These are phyloP conservation scores for grape (Vitis vinifera) DNA, from an alignment of 164 flowering plant genomes.

Conservation along the genomic window DNA sequence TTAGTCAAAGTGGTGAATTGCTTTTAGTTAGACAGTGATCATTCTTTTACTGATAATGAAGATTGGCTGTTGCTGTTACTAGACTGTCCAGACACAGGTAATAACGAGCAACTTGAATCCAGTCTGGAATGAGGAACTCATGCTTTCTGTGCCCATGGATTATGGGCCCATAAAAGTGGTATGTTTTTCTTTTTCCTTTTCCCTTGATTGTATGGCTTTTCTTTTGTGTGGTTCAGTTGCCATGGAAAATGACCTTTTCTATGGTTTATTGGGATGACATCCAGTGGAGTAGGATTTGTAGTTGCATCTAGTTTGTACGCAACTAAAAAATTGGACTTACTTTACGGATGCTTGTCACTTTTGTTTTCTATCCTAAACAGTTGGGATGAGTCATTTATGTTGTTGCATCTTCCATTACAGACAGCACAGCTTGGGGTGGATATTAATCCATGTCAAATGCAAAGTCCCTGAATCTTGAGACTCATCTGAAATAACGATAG, in stretches of 20 bases:
- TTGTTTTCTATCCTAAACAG: no score
- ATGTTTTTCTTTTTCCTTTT: slow-evolving; percentile 17
- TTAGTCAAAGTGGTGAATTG: not conserved
- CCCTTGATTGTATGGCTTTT: not conserved
- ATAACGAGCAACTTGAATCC: slow-evolving; percentile 86
- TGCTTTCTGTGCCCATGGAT: slow-evolving; percentile 86
- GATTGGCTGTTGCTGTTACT: slow-evolving; percentile 22
- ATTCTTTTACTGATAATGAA: slow-evolving; percentile 8
- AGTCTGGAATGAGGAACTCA: slow-evolving; percentile 90
- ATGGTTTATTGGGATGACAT: not conserved
- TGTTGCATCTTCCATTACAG: no score
- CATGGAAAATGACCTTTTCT: not conserved
- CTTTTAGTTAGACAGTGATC: not conserved
- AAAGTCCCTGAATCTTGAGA: no score
- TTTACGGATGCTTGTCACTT: no score
- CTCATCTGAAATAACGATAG: no score
- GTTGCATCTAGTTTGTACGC: not conserved
- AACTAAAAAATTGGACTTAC: no score
- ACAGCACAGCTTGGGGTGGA: no score
- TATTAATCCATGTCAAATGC: no score
- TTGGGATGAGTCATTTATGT: no score
- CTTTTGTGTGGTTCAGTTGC: not conserved
- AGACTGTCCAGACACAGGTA: slow-evolving; percentile 79
- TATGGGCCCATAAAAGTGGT: slow-evolving; percentile 85
- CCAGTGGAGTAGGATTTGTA: not conserved